Percentiles rank a stretch among this genome's conserved stretches.
Conservation (phyloP, 148 eudicot genomes). For the Rhododendron ferrugineum region DNA sequence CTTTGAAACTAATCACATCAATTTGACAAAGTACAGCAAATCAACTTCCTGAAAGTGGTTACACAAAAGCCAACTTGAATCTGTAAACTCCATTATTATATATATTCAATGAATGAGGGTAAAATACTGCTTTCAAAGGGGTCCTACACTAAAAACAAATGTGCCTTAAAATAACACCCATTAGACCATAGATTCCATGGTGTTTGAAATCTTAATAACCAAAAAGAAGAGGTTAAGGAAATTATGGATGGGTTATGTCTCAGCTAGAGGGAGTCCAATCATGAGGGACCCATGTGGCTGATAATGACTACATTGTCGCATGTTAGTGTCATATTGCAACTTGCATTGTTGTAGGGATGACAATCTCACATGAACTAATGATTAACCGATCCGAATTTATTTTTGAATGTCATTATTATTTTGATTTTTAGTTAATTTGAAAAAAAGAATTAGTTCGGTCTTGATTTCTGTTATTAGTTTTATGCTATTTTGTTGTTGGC, state of each 20-base stretch:
- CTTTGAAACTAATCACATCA: not conserved
- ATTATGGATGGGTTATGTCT: not conserved
- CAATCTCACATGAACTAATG: no score
- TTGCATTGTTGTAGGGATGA: not conserved
- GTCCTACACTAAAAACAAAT: not conserved
- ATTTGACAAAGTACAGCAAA: not conserved
- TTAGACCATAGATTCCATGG: not conserved
- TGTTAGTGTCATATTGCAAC: not conserved
- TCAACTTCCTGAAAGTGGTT: not conserved
- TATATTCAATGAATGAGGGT: not conserved
- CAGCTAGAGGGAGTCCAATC: not conserved
- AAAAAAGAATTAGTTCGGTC: no score
- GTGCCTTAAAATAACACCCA: not conserved
- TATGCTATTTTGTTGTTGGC: no score
- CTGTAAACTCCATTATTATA: not conserved
- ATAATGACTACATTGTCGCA: not conserved
- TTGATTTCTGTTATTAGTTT: no score
- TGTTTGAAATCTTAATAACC: not conserved
- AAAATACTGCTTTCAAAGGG: not conserved
- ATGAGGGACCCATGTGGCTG: not conserved
- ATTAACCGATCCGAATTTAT: no score
- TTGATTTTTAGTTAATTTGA: no score
- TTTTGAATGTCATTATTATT: no score
- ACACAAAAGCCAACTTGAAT: not conserved
- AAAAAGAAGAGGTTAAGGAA: not conserved